A percentile compares a stretch with the other conserved stretches of the same genome.
Evolutionary conservation across 202 grass and related monocot genomes (phyloP).

Genomic region (Musa balbisiana): DNA sequence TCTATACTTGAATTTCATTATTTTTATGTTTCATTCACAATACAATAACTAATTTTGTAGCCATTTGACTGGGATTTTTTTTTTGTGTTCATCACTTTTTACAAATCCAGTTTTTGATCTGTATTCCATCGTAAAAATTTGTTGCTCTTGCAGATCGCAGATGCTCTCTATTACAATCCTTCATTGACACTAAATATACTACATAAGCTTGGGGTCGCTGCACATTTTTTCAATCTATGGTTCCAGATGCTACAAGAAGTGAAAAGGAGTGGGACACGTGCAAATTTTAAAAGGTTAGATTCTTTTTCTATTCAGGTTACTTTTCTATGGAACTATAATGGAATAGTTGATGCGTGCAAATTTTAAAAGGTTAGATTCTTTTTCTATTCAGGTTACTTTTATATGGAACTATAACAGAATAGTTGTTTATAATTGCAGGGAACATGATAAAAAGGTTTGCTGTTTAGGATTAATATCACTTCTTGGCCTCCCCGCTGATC

Average conservation of each 20-base stretch:
- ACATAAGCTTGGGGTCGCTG: conserved; percentile 56
- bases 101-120: too few species aligned
- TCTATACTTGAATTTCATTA: too few species aligned
- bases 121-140: not conserved
- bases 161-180: conserved; percentile 79
- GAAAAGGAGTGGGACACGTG: conserved; percentile 57
- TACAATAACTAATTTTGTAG: too few species aligned
- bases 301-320: not conserved
- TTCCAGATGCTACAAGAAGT: conserved; percentile 77
- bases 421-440: conserved; percentile 42
- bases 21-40: too few species aligned
- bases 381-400: not conserved
- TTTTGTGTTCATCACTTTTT: not conserved
- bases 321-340: too few species aligned
- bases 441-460: conserved; percentile 92
- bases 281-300: conserved; percentile 69
- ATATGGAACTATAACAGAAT: too few species aligned
- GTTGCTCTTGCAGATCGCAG: conserved; percentile 51
- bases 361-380: conserved; percentile 54
- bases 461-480: conserved; percentile 78
- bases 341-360: conserved; percentile 27
- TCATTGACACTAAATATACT: conserved; percentile 52
- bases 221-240: conserved; percentile 72
- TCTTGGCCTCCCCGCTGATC: conserved; percentile 66
- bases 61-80: not conserved